phyloP scores from a whole-genome alignment of 2,329 filamentous ascomycete species.

The Colletotrichum acutatum region DNA sequence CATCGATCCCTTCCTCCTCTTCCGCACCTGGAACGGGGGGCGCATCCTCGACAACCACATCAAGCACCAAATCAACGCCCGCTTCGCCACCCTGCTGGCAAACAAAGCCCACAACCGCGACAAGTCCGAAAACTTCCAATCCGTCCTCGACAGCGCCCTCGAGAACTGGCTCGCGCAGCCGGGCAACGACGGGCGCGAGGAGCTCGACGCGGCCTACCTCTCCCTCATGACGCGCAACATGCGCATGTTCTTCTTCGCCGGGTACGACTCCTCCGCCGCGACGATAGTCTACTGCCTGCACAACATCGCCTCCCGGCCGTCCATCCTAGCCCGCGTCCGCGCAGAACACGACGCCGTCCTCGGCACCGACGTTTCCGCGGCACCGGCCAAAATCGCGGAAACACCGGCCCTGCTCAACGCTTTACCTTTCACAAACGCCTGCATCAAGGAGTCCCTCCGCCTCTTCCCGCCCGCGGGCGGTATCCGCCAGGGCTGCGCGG shows the following conservation, averaged over 20 bases:
- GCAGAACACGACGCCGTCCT: constrained; percentile 64
- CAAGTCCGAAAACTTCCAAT: constrained; percentile 32
- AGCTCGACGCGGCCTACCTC: constrained; percentile 42
- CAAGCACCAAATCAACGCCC: constrained; percentile 40
- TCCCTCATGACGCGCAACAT: constrained; percentile 43
- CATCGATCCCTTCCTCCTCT: constrained; percentile 43
- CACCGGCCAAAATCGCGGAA: constrained; percentile 35
- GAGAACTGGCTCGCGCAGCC: constrained; percentile 43
- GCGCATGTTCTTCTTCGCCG: constrained; percentile 51
- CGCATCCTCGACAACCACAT: constrained; percentile 43
- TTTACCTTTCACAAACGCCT: constrained; percentile 63
- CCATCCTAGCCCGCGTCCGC: constrained; percentile 42
- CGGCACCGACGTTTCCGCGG: constrained; percentile 41
- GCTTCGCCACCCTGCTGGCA: constrained; percentile 38
- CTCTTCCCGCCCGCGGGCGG: constrained; percentile 63
- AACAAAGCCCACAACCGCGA: constrained; percentile 37
- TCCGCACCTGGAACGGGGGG: constrained; percentile 46
- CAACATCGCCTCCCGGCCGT: constrained; percentile 44
- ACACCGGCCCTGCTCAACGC: constrained; percentile 59
- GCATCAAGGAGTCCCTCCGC: constrained; percentile 66
- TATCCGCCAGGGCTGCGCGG: constrained; percentile 50
- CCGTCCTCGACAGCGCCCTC: constrained; percentile 47
- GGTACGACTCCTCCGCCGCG: constrained; percentile 52
- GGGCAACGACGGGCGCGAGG: constrained; percentile 30
- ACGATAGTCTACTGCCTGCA: constrained; percentile 45